phyloP scores from a whole-genome alignment of 192 early-diverging fungal genomes.

The Physocladia obscura region DNA sequence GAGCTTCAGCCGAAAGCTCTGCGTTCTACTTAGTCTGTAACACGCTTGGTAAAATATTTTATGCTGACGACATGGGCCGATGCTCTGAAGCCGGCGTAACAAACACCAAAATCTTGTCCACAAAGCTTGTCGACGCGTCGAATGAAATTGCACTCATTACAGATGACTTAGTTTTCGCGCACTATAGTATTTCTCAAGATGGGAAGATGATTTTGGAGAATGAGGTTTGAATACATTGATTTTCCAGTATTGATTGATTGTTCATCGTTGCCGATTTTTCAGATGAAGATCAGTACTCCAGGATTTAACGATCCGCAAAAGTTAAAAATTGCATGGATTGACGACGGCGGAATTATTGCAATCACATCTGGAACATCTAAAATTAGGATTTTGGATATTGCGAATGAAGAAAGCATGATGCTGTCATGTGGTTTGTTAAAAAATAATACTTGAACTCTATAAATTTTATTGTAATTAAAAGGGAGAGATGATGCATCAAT shows the following conservation, averaged over 20 bases:
- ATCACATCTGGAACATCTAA: conserved; percentile 31
- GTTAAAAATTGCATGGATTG: conserved; percentile 37
- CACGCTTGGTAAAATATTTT: conserved; percentile 40
- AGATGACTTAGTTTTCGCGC: conserved; percentile 36
- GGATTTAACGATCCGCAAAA: conserved; percentile 26
- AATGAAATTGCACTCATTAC: conserved; percentile 42
- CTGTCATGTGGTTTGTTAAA: conserved; percentile 9
- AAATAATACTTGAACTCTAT: neutral
- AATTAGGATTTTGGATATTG: conserved; percentile 45
- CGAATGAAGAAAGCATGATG: conserved; percentile 48
- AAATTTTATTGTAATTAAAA: neutral
- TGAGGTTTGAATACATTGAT: conserved; percentile 22
- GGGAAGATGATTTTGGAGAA: conserved; percentile 44
- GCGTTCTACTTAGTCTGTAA: conserved; percentile 44
- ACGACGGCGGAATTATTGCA: conserved; percentile 34
- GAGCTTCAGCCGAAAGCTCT: conserved; percentile 32
- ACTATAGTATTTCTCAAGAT: conserved; percentile 40
- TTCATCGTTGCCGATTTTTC: neutral
- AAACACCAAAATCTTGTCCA: conserved; percentile 23
- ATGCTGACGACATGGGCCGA: conserved; percentile 56
- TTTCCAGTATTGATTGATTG: neutral
- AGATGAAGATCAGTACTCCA: conserved; percentile 46
- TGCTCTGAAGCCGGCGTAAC: conserved; percentile 36
- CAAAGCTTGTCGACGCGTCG: conserved; percentile 30
- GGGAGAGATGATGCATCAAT: conserved; percentile 12